Conservation (phyloP, 2,329 filamentous ascomycete species). For the Anthostomella pinea region DNA sequence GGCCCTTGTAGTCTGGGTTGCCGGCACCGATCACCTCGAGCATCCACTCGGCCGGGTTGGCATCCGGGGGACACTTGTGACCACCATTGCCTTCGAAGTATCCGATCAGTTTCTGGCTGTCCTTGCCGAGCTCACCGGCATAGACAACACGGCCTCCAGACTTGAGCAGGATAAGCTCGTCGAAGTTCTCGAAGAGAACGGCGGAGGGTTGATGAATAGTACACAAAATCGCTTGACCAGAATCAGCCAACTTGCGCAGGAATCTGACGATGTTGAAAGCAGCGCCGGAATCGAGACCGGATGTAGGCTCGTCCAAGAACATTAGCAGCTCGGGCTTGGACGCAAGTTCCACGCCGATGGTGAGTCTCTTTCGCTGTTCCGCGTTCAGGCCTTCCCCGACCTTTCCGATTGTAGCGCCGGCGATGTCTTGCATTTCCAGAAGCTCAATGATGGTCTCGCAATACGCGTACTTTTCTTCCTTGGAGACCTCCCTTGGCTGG, state of each 20-base stretch:
- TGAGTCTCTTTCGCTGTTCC: constrained; percentile 56
- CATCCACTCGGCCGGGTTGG: constrained; percentile 55
- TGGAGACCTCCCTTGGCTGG: constrained; percentile 54
- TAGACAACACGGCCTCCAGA: constrained; percentile 53
- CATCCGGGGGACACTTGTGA: constrained; percentile 42
- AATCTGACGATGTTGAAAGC: constrained; percentile 62
- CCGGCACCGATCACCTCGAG: constrained; percentile 60
- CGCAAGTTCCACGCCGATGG: constrained; percentile 55
- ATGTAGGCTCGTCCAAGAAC: constrained; percentile 63
- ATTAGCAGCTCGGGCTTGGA: constrained; percentile 58
- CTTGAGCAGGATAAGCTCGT: constrained; percentile 53
- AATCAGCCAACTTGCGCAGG: constrained; percentile 57
- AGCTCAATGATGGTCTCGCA: constrained; percentile 67
- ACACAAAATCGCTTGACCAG: constrained; percentile 57
- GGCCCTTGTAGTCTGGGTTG: constrained; percentile 55
- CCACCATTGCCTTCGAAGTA: constrained; percentile 54
- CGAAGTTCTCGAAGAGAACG: constrained; percentile 55
- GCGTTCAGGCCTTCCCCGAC: constrained; percentile 58
- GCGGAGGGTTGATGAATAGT: constrained; percentile 61
- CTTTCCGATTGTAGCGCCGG: constrained; percentile 61
- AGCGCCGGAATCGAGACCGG: constrained; percentile 55
- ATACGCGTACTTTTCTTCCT: constrained; percentile 64
- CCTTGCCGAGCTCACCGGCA: constrained; percentile 51
- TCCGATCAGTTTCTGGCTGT: constrained; percentile 44
- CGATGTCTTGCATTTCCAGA: constrained; percentile 65